Base-by-base conservation (phyloP, 2,329 filamentous ascomycete species). In the Westerdykella sp. region DNA sequence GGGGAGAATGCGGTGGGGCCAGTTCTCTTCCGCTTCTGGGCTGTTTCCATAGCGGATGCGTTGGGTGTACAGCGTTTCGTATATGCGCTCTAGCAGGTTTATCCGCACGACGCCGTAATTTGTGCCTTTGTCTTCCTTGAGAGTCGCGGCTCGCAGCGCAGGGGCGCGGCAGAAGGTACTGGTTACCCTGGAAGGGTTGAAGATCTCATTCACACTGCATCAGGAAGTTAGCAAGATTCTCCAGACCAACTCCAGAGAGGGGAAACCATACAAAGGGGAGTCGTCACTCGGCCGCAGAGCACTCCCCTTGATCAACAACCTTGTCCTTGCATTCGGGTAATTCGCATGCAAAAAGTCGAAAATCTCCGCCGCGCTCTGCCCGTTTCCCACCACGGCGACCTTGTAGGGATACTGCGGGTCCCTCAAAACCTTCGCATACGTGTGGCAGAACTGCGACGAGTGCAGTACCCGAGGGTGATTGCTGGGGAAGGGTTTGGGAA, bases 41-140 rank as follows among this genome's bases (percentile, higher is more conserved):
- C 75, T 69, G 44, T 79, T 62, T 6, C 63, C 78, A 25, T 87
- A 74, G 37, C 78, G 74, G 41, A 95, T 77, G 39, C 83, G 80
- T 69, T 97, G 91, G 43, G 88, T 78, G 69, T 97, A 97, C 70
- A 95, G 82, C 44, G 79, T 80, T 67, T 91, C 82, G 68, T 94
- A 97, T 23, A 97, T 79, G 44, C 84, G 79, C 67, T 97, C 91
- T 45, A 97, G 86, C 40, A 97, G 78, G 53, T 87, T 80, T n/a
- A 95, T 78, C 6, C 91, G 83, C 3, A 98, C 91, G 4, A 97
- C 91, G 41, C 88, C 86, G 66, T 97, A 97, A 73, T 97, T 97
- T 47, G 91, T 97, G 23, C 81, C 82, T 46, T 85, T 84, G 54
- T 94, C 87, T 41, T 82, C 81, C 13, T 74, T 70, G 40, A 95